A percentile compares a stretch with the other conserved stretches of the same genome.
These are phyloP conservation scores for Nematodospora valgi DNA, from an alignment of 805 yeast genomes.

Conservation along the genomic window DNA sequence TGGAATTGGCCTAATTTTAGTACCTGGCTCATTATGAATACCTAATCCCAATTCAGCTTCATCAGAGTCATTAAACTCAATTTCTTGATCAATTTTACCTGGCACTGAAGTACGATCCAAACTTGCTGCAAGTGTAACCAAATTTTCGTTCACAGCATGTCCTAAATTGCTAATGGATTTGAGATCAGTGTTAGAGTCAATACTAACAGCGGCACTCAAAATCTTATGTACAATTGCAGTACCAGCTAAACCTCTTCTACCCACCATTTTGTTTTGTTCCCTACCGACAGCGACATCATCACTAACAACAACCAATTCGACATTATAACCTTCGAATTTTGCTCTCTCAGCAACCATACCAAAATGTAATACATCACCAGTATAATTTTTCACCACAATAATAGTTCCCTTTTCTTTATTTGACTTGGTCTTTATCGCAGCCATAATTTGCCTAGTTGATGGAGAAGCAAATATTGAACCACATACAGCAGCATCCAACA, in stretches of 20 bases:
- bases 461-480: slow-evolving; percentile 96
- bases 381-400: slow-evolving; percentile 83
- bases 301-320: slow-evolving; percentile 73
- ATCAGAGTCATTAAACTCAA: slow-evolving; percentile 47
- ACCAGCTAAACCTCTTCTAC: slow-evolving; percentile 93
- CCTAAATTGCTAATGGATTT: slow-evolving; percentile 58
- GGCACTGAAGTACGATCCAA: slow-evolving; percentile 90
- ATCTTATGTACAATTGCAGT: slow-evolving; percentile 83
- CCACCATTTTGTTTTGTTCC: slow-evolving; percentile 85
- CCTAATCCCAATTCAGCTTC: slow-evolving; percentile 94
- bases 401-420: slow-evolving; percentile 59
- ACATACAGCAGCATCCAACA: slow-evolving; percentile 82
- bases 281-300: slow-evolving; percentile 96
- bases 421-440: slow-evolving; percentile 61
- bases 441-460: slow-evolving; percentile 79
- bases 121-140: slow-evolving; percentile 87
- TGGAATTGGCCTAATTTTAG: slow-evolving; percentile 63
- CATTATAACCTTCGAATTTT: slow-evolving; percentile 67
- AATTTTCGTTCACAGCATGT: slow-evolving; percentile 51
- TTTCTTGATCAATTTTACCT: slow-evolving; percentile 49
- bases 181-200: slow-evolving; percentile 24
- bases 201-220: slow-evolving; percentile 60
- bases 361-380: slow-evolving; percentile 92
- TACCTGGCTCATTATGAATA: slow-evolving; percentile 92
- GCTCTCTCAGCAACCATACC: slow-evolving; percentile 91